Conservation (phyloP, 768 basidiomycete species). For the Auricularia heimuer region DNA sequence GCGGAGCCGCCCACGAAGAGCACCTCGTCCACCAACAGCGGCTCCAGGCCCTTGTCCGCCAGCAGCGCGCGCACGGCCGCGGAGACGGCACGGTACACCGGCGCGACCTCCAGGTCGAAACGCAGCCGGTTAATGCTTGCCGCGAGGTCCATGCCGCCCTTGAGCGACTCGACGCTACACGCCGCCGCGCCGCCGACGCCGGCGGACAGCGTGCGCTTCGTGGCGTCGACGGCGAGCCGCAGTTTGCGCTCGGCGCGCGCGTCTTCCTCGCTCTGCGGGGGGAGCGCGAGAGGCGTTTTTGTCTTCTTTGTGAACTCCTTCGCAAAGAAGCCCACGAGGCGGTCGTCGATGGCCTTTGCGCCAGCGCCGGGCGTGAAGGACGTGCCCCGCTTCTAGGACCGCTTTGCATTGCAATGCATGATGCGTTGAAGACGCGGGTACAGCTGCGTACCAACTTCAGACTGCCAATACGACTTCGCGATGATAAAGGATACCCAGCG, state of each 20-base stretch:
- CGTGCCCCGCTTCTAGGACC: too few species aligned
- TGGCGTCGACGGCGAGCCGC: constrained; percentile 84
- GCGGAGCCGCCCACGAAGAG: constrained; percentile 73
- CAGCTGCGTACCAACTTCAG: too few species aligned
- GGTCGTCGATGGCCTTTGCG: constrained; percentile 67
- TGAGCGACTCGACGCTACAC: constrained; percentile 87
- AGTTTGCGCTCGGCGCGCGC: constrained; percentile 90
- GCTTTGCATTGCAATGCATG: too few species aligned
- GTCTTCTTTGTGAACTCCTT: constrained; percentile 97
- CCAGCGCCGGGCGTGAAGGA: constrained; percentile 33
- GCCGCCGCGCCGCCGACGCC: constrained; percentile 71
- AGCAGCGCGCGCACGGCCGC: constrained; percentile 44
- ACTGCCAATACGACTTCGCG: too few species aligned
- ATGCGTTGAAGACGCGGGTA: too few species aligned
- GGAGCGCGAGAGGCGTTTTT: constrained; percentile 55
- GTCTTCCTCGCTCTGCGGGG: constrained; percentile 50
- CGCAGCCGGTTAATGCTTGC: constrained; percentile 50
- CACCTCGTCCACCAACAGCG: constrained; percentile 65
- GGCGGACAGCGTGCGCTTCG: constrained; percentile 86
- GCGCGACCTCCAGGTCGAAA: constrained; percentile 51
- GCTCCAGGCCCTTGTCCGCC: constrained; percentile 40
- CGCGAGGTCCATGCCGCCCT: constrained; percentile 87
- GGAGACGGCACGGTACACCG: constrained; percentile 51
- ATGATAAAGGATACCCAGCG: too few species aligned
- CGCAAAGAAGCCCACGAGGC: constrained; percentile 83